These are phyloP conservation scores for Backusella westeae DNA, from an alignment of 192 early-diverging fungal genomes.

Conservation along the genomic window DNA sequence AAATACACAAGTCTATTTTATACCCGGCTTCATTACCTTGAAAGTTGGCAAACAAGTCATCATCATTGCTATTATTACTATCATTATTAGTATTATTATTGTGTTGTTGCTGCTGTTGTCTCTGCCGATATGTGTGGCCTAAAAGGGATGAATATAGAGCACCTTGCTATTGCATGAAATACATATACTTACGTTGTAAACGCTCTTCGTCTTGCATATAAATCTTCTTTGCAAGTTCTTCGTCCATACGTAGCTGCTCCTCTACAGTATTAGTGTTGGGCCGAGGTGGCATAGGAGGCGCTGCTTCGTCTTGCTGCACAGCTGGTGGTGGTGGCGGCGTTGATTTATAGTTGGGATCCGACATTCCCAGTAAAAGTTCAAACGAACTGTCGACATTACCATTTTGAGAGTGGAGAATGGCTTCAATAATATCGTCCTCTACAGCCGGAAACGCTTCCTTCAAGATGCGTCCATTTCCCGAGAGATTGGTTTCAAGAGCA, in stretches of 20 bases:
- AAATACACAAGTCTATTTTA: not conserved
- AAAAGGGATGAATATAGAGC: too few relatives aligned
- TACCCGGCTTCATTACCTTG: conserved; percentile 11
- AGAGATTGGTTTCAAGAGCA: not conserved
- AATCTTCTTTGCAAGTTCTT: conserved; percentile 51
- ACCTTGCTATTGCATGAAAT: too few relatives aligned
- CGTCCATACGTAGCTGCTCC: conserved; percentile 54
- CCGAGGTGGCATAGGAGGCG: conserved; percentile 35
- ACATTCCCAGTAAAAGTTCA: conserved; percentile 50
- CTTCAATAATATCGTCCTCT: conserved; percentile 49
- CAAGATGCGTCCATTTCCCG: conserved; percentile 30
- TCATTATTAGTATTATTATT: conserved; percentile 5
- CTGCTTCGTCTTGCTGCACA: not conserved
- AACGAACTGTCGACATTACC: conserved; percentile 45
- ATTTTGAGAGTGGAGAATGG: conserved; percentile 47
- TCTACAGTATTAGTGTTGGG: conserved; percentile 22
- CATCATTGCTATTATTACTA: not conserved
- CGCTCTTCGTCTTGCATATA: conserved; percentile 48
- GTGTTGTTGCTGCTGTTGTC: conserved; percentile 38
- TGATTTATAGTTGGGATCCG: conserved; percentile 54
- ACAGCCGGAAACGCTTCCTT: conserved; percentile 53
- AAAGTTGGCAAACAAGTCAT: conserved; percentile 32
- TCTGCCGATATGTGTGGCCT: conserved; percentile 10
- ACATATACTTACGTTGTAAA: not conserved
- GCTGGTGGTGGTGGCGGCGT: not conserved